Evolutionary conservation across 2,329 filamentous ascomycete genomes (phyloP).

Genomic region (Cadophora sp.): DNA sequence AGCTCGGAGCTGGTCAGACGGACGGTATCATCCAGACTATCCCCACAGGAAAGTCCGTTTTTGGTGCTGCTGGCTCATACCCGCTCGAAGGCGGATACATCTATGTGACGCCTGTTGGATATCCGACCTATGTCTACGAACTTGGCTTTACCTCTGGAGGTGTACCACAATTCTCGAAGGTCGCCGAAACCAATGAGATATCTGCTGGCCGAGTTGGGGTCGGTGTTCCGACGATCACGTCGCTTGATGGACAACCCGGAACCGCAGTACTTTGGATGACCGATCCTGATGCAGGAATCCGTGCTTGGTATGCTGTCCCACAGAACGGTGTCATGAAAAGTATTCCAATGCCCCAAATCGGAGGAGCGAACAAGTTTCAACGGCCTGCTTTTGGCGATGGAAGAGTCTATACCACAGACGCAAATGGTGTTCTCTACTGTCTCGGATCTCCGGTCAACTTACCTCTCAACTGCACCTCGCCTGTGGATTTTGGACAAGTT

Average conservation of each 20-base stretch:
- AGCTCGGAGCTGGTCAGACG: conserved; percentile 46
- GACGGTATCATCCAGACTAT: conserved; percentile 50
- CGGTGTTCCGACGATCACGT: conserved; percentile 48
- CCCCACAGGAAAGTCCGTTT: conserved; percentile 45
- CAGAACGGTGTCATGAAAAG: conserved; percentile 45
- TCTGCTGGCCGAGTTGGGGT: conserved; percentile 46
- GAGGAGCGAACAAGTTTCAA: conserved; percentile 48
- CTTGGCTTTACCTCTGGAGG: conserved; percentile 44
- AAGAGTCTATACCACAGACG: conserved; percentile 44
- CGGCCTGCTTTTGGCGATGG: conserved; percentile 50
- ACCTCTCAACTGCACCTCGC: conserved; percentile 47
- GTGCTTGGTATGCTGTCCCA: conserved; percentile 49
- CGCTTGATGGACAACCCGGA: conserved; percentile 44
- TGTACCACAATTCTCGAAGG: conserved; percentile 45
- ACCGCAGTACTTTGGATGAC: conserved; percentile 50
- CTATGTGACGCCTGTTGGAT: conserved; percentile 48
- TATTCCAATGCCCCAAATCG: conserved; percentile 46
- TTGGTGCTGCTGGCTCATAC: conserved; percentile 50
- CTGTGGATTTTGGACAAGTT: conserved; percentile 46
- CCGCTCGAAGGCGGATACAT: conserved; percentile 53
- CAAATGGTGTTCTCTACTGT: conserved; percentile 40
- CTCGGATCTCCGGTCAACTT: conserved; percentile 48
- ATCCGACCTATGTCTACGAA: conserved; percentile 46
- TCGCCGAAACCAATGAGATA: conserved; percentile 42
- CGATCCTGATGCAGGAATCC: conserved; percentile 48